Evolutionary conservation across 371 early-diverging fungal genomes (phyloP), one percentile per base, ranked within the genome.

Genomic region (Apophysomyces sp.): DNA sequence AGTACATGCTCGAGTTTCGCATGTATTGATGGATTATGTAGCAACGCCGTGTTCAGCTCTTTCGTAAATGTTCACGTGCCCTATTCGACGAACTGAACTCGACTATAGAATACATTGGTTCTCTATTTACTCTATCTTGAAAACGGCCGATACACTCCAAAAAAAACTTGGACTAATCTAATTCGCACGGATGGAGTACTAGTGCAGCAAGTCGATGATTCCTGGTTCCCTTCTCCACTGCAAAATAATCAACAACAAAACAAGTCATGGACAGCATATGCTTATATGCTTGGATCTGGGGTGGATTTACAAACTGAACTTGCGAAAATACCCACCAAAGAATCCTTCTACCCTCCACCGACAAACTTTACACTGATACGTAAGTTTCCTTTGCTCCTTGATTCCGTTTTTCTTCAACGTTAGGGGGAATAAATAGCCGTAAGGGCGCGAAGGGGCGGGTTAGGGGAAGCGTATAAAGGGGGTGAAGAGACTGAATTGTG

Each of bases 281-380:
- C 67, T 15, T 76, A 71, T 61, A 55, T 76, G 4, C 55, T 68
- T 13, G 66, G 71, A 9, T 39, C 73, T 29, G 69, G 60, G 3
- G 53, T 55, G 44, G 63, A 73, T 27, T 60, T 66, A 28, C 68
- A 71, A 36, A 26, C 58, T n/a, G 73, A 76, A 36, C 60, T 76
- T 16, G 62, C 53, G 9, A 60, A 66, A 32, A 70, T 73, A 55
- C 63, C 70, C 39, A 61, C 67, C 7, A 28, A 29, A 7, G 71
- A 65, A 36, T 67, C 67, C 13, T 64, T 63, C 44, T 76, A 71
- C 21, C 71, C 73, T 15, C 58, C 57, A 49, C 76, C 76, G 44
- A 65, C 62, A 21, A 18, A 61, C 6, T 76, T 76, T 49, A 73
- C 68, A 18, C 55, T 76, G 52, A 71, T 76, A 41, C 76, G 76